Evolutionary conservation across 1,284 basidiomycete species (phyloP), one percentile per base, ranked within the genome.

Genomic region (Rhodofomes roseus): DNA sequence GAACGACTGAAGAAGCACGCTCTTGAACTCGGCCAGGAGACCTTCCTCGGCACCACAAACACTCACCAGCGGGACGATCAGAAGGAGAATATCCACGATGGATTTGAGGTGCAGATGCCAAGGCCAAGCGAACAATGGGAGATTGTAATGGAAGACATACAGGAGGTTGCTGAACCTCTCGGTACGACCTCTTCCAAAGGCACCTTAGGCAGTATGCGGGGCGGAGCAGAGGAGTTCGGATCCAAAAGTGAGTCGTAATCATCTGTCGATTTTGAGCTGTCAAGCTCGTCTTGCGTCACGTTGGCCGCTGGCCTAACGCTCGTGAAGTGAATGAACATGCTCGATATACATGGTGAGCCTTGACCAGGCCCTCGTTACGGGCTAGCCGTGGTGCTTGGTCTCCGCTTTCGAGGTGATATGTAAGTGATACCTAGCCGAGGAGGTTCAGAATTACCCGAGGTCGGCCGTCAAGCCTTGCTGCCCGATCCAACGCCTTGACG

Each of bases 81-180:
- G 20, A 65, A 71, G 41, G 65, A 66, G 51, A 63, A 60, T 46
- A 55, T 61, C 53, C 58, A 62, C 57, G 36, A 52, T 39, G 56
- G 59, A 23, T 62, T 63, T 48, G 39, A 58, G 40, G 54, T 63
- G 41, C 68, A 72, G 51, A 68, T 76, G 57, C 71, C 81, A 25
- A 78, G 86, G 44, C 84, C 84, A 0, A 88, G 86, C 66, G 86
- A 88, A 66, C 85, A 88, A 66, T 91, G 89, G 88, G 87, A 90
- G 66, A 74, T 90, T 60, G 81, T 90, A 29, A 90, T 90, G 85
- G 89, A 90, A 58, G 82, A 83, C 61, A 90, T 90, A 51, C 74
- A 79, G 40, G 89, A 90, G 63, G 75, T 78, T 14, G 81, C 85
- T 43, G 85, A 88, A 64, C 76, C 78, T 0, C 74, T 78, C 57